A percentile compares a stretch with the other conserved stretches of the same genome.
These are phyloP conservation scores for Rhizopus arrhizus DNA, from an alignment of 371 early-diverging fungal species.

Conservation along the genomic window DNA sequence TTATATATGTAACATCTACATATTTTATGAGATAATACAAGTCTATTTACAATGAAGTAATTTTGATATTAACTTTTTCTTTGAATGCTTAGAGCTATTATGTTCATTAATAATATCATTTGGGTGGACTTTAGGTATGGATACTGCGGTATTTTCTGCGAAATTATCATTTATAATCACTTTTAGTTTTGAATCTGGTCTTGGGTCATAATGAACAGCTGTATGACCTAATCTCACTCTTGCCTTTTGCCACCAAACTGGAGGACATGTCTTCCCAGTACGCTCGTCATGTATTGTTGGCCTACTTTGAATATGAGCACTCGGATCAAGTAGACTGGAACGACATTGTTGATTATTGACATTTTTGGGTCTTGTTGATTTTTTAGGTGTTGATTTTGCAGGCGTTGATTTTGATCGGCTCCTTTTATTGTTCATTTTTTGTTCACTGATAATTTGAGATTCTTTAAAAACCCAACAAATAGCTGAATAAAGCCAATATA, in stretches of 20 bases:
- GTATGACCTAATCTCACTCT: constrained; percentile 22
- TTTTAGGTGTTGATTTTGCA: background rate
- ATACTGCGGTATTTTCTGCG: too few relatives aligned
- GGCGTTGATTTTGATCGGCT: background rate
- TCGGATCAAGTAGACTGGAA: constrained; percentile 3
- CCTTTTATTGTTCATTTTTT: background rate
- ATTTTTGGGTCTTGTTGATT: background rate
- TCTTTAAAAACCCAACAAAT: constrained; percentile 19
- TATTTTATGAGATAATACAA: too few relatives aligned
- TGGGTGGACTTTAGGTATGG: too few relatives aligned
- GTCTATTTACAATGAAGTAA: background rate
- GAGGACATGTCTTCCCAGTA: constrained; percentile 31
- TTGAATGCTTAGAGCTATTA: background rate
- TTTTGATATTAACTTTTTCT: background rate
- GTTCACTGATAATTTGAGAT: background rate
- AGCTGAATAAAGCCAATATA: constrained; percentile 28
- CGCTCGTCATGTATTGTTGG: constrained; percentile 27
- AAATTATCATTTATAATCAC: too few relatives aligned
- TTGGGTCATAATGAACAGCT: constrained; percentile 20
- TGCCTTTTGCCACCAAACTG: constrained; percentile 36
- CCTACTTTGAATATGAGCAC: constrained; percentile 3
- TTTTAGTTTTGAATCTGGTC: background rate
- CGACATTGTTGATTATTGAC: background rate
- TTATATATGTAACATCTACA: too few relatives aligned
- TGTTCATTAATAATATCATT: background rate